phyloP scores from a whole-genome alignment of 129 eudicot genomes.

The Flaveria robusta region DNA sequence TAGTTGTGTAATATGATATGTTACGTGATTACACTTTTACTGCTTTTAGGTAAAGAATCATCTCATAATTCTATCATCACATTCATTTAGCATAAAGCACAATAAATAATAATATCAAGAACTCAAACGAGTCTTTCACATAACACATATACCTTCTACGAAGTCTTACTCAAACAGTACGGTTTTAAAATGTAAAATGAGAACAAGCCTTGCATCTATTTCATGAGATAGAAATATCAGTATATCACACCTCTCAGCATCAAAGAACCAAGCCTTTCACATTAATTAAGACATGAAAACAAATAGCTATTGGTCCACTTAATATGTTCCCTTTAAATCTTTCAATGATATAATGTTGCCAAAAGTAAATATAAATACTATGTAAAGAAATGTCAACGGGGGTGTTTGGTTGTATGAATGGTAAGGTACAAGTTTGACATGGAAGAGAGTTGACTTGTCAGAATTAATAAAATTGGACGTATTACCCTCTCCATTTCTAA shows the following conservation, averaged over 20 bases:
- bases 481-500: conserved; percentile 29
- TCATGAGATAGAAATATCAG: too few species aligned
- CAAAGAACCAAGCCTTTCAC: too few species aligned
- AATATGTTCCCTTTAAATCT: not conserved
- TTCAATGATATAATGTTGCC: conserved; percentile 11
- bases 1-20: too few species aligned
- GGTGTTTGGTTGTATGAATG: conserved; percentile 30
- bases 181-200: too few species aligned
- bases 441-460: conserved; percentile 43
- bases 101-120: too few species aligned
- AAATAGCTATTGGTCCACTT: too few species aligned
- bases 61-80: not conserved
- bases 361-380: not conserved
- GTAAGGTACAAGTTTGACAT: conserved; percentile 44
- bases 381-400: conserved; percentile 37
- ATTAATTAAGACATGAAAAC: too few species aligned
- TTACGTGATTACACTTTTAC: not conserved
- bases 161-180: too few species aligned
- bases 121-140: too few species aligned
- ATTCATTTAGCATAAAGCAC: not conserved
- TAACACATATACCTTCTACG: too few species aligned
- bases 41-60: not conserved
- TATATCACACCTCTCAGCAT: too few species aligned
- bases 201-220: too few species aligned
- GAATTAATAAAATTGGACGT: conserved; percentile 36